Percentiles rank a stretch among this genome's conserved stretches.
Evolutionary conservation across 805 yeast species (phyloP).

Genomic region (Wickerhamiella dianesei): DNA sequence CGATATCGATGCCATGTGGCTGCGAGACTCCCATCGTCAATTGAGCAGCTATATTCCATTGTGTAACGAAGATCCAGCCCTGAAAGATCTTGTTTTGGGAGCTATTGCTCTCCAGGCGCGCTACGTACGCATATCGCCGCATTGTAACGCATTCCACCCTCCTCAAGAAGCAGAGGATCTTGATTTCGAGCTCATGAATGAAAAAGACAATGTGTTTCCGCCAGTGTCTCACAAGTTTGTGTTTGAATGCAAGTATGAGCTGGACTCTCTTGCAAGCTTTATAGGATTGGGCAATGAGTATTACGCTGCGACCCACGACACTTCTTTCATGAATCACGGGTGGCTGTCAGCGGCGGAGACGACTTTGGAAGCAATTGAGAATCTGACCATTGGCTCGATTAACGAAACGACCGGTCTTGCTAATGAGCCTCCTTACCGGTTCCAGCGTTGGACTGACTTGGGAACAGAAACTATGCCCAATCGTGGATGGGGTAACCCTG

Average conservation of each 20-base stretch:
- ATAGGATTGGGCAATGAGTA: constrained; percentile 63
- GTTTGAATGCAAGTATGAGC: constrained; percentile 82
- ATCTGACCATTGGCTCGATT: constrained; percentile 30
- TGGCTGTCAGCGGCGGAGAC: constrained; percentile 51
- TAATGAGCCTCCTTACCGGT: constrained; percentile 42
- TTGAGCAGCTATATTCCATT: constrained; percentile 60
- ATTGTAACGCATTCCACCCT: constrained; percentile 87
- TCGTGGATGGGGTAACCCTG: constrained; percentile 76
- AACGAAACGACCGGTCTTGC: constrained; percentile 32
- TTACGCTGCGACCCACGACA: constrained; percentile 33
- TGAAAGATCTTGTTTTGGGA: constrained; percentile 48
- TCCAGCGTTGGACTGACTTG: constrained; percentile 57
- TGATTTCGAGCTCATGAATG: constrained; percentile 4
- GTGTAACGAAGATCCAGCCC: constrained; percentile 35
- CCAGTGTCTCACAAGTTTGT: constrained; percentile 55
- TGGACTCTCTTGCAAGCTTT: constrained; percentile 76
- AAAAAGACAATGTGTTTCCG: constrained; percentile 51
- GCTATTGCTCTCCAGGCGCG: constrained; percentile 71
- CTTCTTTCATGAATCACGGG: constrained; percentile 30
- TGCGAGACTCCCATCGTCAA: constrained; percentile 77
- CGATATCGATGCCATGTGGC: constrained; percentile 89
- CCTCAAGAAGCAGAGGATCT: constrained; percentile 35
- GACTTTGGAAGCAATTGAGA: constrained; percentile 28
- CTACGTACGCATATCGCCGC: constrained; percentile 50
- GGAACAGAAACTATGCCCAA: constrained; percentile 75